Evolutionary conservation across 73 alveolate species (phyloP).

Genomic region (Paramecium sexaurelia): DNA sequence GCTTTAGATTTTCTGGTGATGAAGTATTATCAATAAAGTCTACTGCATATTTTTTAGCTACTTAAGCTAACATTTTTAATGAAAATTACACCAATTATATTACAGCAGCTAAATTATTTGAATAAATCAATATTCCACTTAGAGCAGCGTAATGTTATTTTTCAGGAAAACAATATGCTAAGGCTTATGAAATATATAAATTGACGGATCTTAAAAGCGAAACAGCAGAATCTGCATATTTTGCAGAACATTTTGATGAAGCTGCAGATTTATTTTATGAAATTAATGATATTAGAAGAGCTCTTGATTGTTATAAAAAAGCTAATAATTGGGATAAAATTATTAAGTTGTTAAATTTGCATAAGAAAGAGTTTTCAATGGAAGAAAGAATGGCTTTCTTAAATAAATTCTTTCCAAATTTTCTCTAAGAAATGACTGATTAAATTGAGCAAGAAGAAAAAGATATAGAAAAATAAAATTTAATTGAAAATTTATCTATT

Average conservation of each 20-base stretch:
- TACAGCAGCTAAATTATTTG: conserved; percentile 77
- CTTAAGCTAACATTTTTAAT: conserved; percentile 59
- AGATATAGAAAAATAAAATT: conserved; percentile 61
- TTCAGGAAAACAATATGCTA: conserved; percentile 73
- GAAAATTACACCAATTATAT: conserved; percentile 66
- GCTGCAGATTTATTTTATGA: conserved; percentile 67
- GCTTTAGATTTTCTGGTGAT: conserved; percentile 80
- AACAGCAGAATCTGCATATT: conserved; percentile 82
- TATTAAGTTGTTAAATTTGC: conserved; percentile 67
- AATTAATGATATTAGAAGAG: conserved; percentile 59
- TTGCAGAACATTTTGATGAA: conserved; percentile 46
- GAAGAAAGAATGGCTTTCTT: conserved; percentile 74
- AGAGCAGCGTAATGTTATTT: conserved; percentile 86
- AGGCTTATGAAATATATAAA: conserved; percentile 75
- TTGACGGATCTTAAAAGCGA: conserved; percentile 61
- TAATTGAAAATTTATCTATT: conserved; percentile 49
- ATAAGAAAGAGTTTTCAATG: conserved; percentile 73
- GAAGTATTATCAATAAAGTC: conserved; percentile 70
- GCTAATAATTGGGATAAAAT: conserved; percentile 66
- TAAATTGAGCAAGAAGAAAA: conserved; percentile 60
- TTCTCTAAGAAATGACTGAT: conserved; percentile 68
- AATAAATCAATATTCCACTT: conserved; percentile 37
- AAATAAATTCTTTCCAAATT: conserved; percentile 81
- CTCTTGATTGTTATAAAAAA: conserved; percentile 60
- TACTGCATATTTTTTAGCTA: conserved; percentile 77